A percentile compares a stretch with the other conserved stretches of the same genome.
phyloP scores from a whole-genome alignment of 2,329 filamentous ascomycete genomes.

The Pseudogymnoascus sp. region DNA sequence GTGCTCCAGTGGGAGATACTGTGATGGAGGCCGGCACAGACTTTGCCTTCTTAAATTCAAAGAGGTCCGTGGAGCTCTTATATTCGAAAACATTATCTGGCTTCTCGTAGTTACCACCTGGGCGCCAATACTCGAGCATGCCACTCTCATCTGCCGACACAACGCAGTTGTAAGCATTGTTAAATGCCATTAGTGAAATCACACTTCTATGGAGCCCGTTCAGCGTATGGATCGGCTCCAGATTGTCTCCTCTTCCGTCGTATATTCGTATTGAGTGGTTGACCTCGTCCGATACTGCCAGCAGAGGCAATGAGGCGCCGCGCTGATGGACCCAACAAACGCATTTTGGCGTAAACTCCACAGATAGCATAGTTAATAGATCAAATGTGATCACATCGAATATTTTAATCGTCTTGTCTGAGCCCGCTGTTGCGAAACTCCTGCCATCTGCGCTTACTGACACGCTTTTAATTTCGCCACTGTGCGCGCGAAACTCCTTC shows the following conservation, averaged over 20 bases:
- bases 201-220: constrained; percentile 72
- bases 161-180: constrained; percentile 81
- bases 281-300: constrained; percentile 73
- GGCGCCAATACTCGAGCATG: constrained; percentile 96
- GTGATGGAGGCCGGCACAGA: constrained; percentile 74
- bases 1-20: constrained; percentile 76
- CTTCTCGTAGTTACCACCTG: constrained; percentile 75
- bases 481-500: constrained; percentile 92
- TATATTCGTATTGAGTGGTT: constrained; percentile 73
- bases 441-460: constrained; percentile 83
- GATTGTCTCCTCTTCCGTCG: constrained; percentile 79
- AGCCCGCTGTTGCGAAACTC: constrained; percentile 84
- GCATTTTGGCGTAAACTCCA: constrained; percentile 67
- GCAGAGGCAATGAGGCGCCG: constrained; percentile 76
- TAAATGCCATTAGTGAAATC: constrained; percentile 82
- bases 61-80: constrained; percentile 89
- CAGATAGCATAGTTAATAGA: constrained; percentile 71
- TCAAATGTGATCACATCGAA: constrained; percentile 83
- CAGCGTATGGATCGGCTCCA: constrained; percentile 68
- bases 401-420: constrained; percentile 72
- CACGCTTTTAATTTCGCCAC: constrained; percentile 74
- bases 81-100: constrained; percentile 85
- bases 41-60: constrained; percentile 96
- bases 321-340: constrained; percentile 88
- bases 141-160: constrained; percentile 81